Evolutionary conservation across 176 grass and related monocot genomes (phyloP), one percentile per base, ranked within the genome.

Genomic region (Phyllostachys edulis): DNA sequence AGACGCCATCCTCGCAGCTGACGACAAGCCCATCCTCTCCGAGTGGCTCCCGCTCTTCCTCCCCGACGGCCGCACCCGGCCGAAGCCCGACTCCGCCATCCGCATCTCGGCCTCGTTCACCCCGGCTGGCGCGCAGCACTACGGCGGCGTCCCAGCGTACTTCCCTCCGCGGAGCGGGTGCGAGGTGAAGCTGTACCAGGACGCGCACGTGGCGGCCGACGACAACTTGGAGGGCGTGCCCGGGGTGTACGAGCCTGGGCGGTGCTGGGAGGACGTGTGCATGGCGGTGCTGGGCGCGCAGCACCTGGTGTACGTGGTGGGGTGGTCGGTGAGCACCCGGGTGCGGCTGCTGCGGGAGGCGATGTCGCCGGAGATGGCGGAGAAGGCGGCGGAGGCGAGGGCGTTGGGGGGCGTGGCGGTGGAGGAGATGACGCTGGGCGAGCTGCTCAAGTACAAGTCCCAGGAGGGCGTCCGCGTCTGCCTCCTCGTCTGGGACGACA

Each of bases 191-290:
- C 70, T 97, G 64, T 97, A 94, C 87, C 95, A 97, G 74, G 95
- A 97, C 62, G 92, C 95, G 38, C 87, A 97, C 76, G 86, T 88
- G 6, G 49, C 14, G 34, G 61, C 18, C 15, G 75, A 38, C 45
- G 94, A 90, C 9, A 92, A 90, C 9, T 2, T 87, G 36, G 66
- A 18, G 0, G 71, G 71, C 45, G 86, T 78, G 11, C 4, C 40
- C 6, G 60, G 83, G 18, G 82, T 76, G 73, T 88, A 86, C 64
- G 40, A 54, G 45, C 80, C 83, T 0, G 78, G 71, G n/a, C 86
- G 84, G 80, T 97, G 95, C 57, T 97, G 95, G 95, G 95, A 97
- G 89, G 95, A 97, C 80, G 73, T 97, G 51, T 97, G 95, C 64
- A 29, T 86, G 39, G 90, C 95, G 16, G 88, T 97, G 21, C 57